Conservation (phyloP, 345 rosid genomes). For the Aquilaria malaccensis region DNA sequence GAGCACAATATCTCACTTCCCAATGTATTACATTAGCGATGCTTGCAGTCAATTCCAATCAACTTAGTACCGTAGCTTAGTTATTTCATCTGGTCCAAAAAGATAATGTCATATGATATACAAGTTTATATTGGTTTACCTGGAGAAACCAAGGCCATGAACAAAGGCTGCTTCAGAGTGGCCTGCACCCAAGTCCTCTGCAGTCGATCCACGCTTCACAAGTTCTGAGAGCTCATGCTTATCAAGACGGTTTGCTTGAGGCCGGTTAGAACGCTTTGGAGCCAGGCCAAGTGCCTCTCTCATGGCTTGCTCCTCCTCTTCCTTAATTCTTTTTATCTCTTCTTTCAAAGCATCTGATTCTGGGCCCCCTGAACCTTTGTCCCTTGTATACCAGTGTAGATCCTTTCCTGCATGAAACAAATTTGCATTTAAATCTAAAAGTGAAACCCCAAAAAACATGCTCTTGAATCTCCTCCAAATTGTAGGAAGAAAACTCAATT, state of each 20-base stretch:
- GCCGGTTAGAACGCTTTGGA: conserved; percentile 63
- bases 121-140: conserved; percentile 25
- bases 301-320: conserved; percentile 97
- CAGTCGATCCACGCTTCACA: conserved; percentile 87
- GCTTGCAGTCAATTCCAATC: no score
- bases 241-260: conserved; percentile 85
- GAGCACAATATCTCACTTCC: no score
- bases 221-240: conserved; percentile 90
- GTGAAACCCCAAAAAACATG: background rate
- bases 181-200: conserved; percentile 94
- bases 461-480: no score
- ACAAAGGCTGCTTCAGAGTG: conserved; percentile 88
- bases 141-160: conserved; percentile 84
- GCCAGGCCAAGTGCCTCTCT: conserved; percentile 98
- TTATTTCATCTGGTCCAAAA: no score
- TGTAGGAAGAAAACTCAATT: no score
- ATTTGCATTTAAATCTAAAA: background rate
- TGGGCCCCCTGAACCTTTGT: conserved; percentile 42
- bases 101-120: no score
- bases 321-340: conserved; percentile 83
- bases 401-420: conserved; percentile 59
- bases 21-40: no score
- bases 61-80: no score
- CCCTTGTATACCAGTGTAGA: conserved; percentile 85
- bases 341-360: conserved; percentile 63